Evolutionary conservation across 1,284 basidiomycete genomes (phyloP).

Genomic region (Cutaneotrichosporon cyanovorans): DNA sequence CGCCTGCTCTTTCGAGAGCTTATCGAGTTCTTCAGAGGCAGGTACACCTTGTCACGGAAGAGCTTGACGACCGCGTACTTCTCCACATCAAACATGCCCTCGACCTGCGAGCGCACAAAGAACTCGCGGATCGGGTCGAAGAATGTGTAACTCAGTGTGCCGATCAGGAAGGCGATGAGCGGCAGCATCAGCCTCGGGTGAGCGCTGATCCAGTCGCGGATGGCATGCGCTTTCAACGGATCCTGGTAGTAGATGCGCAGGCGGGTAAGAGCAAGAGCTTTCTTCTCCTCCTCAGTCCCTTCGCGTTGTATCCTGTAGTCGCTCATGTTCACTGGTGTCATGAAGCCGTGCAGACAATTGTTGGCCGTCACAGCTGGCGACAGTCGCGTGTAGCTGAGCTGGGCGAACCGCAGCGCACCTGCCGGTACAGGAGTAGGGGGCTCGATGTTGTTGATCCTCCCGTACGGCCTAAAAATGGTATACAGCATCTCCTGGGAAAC

Average conservation of each 20-base stretch:
- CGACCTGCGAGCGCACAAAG: constrained; percentile 73
- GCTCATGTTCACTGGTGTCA: constrained; percentile 43
- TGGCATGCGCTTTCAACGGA: constrained; percentile 66
- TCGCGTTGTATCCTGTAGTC: constrained; percentile 33
- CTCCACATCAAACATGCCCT: constrained; percentile 68
- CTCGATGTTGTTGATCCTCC: constrained; percentile 63
- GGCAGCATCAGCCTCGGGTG: constrained; percentile 87
- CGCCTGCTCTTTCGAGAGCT: neutral
- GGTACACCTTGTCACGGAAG: constrained; percentile 4
- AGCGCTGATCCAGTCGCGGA: constrained; percentile 71
- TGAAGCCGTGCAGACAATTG: constrained; percentile 73
- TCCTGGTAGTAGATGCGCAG: constrained; percentile 63
- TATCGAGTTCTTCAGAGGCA: constrained; percentile 4
- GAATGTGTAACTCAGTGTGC: constrained; percentile 82
- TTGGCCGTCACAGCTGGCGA: constrained; percentile 71
- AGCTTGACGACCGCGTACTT: constrained; percentile 39
- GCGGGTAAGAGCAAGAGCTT: constrained; percentile 47
- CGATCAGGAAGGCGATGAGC: constrained; percentile 75
- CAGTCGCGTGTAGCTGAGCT: constrained; percentile 57
- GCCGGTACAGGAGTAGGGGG: constrained; percentile 58
- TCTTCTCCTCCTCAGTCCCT: neutral
- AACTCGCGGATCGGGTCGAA: constrained; percentile 86
- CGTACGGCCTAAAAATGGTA: constrained; percentile 58
- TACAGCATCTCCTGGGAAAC: constrained; percentile 60
- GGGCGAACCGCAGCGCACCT: constrained; percentile 61